phyloP scores from a whole-genome alignment of 805 yeast species.

The Candida boidinii region DNA sequence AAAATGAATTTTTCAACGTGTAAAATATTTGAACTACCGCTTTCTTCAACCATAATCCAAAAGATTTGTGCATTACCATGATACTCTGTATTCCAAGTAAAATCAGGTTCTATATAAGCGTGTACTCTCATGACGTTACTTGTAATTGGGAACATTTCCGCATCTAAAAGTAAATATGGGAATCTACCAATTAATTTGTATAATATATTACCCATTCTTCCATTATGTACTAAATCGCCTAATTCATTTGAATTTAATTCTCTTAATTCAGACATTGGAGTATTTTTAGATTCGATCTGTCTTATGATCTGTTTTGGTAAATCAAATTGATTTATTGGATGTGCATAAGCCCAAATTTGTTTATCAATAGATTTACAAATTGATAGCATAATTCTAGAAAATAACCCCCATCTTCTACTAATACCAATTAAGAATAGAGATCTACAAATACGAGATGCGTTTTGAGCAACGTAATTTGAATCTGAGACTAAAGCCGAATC shows the following conservation, averaged over 20 bases:
- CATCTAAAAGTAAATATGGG: conserved; percentile 67
- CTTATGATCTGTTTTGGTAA: conserved; percentile 59
- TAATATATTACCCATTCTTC: conserved; percentile 58
- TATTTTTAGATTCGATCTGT: conserved; percentile 53
- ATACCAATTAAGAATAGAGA: conserved; percentile 84
- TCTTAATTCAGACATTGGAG: conserved; percentile 62
- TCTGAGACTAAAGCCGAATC: conserved; percentile 85
- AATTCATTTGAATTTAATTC: conserved; percentile 69
- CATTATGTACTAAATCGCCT: conserved; percentile 85
- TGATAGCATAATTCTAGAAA: conserved; percentile 65
- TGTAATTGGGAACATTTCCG: conserved; percentile 86
- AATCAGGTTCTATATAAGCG: conserved; percentile 62
- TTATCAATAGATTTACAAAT: conserved; percentile 82
- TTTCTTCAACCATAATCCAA: conserved; percentile 90
- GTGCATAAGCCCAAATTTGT: conserved; percentile 82
- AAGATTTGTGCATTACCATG: conserved; percentile 84
- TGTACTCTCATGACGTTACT: conserved; percentile 78
- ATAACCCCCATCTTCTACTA: conserved; percentile 84
- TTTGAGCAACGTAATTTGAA: conserved; percentile 89
- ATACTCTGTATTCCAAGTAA: conserved; percentile 71
- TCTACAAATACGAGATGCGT: conserved; percentile 85
- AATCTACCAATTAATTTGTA: conserved; percentile 57
- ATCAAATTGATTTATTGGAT: conserved; percentile 84
- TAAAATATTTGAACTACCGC: conserved; percentile 60
- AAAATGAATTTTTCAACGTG: conserved; percentile 79